These are phyloP conservation scores for Penicillium sp. DNA, from an alignment of 2,329 filamentous ascomycete genomes.

Conservation along the genomic window DNA sequence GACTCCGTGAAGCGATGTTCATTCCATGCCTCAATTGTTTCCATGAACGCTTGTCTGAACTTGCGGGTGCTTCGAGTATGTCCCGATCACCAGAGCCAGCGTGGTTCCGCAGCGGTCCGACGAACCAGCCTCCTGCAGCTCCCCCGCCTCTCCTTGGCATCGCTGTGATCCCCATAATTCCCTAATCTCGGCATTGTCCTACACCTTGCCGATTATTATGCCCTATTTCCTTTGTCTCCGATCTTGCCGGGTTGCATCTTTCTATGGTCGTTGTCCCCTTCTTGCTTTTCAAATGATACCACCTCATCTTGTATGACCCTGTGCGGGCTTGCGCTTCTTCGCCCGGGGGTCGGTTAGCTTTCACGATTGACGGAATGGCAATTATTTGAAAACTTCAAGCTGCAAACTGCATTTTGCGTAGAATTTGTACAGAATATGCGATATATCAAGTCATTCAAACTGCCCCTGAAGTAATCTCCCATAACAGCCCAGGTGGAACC, in stretches of 20 bases:
- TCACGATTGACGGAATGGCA: conserved; percentile 37
- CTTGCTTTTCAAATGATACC: conserved; percentile 41
- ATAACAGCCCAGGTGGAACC: background rate
- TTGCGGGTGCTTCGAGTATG: conserved; percentile 9
- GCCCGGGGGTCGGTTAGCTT: conserved; percentile 30
- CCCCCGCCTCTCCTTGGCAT: conserved; percentile 27
- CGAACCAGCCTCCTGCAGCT: conserved; percentile 29
- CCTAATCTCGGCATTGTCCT: conserved; percentile 21
- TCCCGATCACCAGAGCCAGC: conserved; percentile 18
- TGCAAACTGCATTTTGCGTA: background rate
- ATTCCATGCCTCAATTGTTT: background rate
- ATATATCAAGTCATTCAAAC: background rate
- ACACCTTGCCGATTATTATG: background rate
- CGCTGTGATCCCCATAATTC: conserved; percentile 24
- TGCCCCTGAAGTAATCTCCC: background rate
- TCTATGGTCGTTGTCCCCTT: conserved; percentile 7
- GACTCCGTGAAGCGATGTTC: background rate
- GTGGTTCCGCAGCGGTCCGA: conserved; percentile 34
- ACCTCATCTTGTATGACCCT: conserved; percentile 37
- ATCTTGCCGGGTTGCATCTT: conserved; percentile 19
- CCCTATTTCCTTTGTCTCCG: conserved; percentile 19
- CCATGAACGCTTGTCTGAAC: background rate
- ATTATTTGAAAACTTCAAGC: conserved; percentile 21
- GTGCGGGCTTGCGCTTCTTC: conserved; percentile 29
- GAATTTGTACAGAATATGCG: background rate